Conservation (phyloP, 1,139 yeast genomes). For the Protomyces macrosporus region DNA sequence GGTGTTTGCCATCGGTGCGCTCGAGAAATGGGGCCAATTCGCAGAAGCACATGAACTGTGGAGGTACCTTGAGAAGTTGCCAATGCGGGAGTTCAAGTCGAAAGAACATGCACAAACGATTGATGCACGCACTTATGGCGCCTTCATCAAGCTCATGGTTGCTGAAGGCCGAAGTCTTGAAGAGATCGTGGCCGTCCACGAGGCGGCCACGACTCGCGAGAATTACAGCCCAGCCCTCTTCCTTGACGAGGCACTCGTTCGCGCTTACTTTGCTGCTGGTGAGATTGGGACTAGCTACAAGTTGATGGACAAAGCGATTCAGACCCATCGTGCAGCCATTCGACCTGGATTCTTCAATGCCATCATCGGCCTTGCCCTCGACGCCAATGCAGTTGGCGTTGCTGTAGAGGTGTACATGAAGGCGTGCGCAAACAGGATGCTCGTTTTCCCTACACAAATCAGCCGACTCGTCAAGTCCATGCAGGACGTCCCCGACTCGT, state of each 20-base stretch:
- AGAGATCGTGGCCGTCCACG: neutral
- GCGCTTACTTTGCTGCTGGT: slow-evolving; percentile 9
- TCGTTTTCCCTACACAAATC: neutral
- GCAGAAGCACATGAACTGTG: slow-evolving; percentile 13
- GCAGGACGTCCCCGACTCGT: neutral
- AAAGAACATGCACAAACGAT: slow-evolving; percentile 3
- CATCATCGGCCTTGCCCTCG: slow-evolving; percentile 17
- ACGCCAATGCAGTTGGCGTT: slow-evolving; percentile 19
- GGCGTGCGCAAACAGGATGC: slow-evolving; percentile 9
- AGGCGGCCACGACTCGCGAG: neutral
- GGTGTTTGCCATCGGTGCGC: slow-evolving; percentile 9
- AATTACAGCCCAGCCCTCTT: slow-evolving; percentile 1
- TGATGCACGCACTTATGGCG: slow-evolving; percentile 12
- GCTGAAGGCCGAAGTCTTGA: slow-evolving; percentile 1
- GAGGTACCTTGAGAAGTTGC: neutral
- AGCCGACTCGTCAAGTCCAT: slow-evolving; percentile 2
- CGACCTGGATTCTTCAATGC: slow-evolving; percentile 15
- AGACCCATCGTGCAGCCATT: slow-evolving; percentile 4
- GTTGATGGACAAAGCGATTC: slow-evolving; percentile 9
- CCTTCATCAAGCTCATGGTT: slow-evolving; percentile 1
- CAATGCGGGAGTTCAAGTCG: slow-evolving; percentile 3
- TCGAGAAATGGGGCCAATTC: neutral
- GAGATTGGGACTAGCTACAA: slow-evolving; percentile 14
- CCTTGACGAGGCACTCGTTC: slow-evolving; percentile 11
- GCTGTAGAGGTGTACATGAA: slow-evolving; percentile 22